Conservation (phyloP, 768 basidiomycete genomes). For the Panellus pusillus region DNA sequence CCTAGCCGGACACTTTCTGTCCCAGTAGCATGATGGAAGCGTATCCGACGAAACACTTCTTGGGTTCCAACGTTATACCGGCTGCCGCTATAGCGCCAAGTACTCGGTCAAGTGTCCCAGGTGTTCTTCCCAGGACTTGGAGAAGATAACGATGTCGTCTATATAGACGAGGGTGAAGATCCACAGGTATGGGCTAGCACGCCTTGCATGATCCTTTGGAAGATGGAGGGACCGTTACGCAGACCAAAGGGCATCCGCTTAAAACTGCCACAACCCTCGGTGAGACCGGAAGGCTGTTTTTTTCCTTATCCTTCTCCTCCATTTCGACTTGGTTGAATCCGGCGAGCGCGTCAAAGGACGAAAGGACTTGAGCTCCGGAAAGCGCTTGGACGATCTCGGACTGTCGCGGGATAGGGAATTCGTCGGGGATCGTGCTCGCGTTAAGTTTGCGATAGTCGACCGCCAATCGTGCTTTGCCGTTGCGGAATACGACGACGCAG, state of each 20-base stretch:
- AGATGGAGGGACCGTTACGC: not conserved
- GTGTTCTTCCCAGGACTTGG: too few relatives aligned
- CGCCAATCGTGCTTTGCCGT: too few relatives aligned
- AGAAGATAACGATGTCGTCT: too few relatives aligned
- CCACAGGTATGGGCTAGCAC: not conserved
- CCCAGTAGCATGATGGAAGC: too few relatives aligned
- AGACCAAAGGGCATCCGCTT: not conserved
- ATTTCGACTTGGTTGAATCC: not conserved
- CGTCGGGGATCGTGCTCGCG: constrained; percentile 24
- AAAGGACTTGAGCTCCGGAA: constrained; percentile 25
- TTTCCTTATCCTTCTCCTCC: constrained; percentile 2
- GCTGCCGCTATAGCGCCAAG: too few relatives aligned
- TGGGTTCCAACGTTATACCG: too few relatives aligned
- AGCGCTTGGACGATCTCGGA: constrained; percentile 29
- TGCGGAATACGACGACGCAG: too few relatives aligned
- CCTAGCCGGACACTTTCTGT: too few relatives aligned
- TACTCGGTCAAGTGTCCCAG: too few relatives aligned
- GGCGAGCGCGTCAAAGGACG: constrained; percentile 14
- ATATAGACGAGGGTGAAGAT: not conserved
- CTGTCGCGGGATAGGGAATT: constrained; percentile 22
- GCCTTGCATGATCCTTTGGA: too few relatives aligned
- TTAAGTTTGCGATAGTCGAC: too few relatives aligned
- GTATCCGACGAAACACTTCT: too few relatives aligned
- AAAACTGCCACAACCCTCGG: not conserved
- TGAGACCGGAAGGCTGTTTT: not conserved